Conservation (phyloP, 495 filamentous ascomycete genomes). For the Penicillium paxilli region DNA sequence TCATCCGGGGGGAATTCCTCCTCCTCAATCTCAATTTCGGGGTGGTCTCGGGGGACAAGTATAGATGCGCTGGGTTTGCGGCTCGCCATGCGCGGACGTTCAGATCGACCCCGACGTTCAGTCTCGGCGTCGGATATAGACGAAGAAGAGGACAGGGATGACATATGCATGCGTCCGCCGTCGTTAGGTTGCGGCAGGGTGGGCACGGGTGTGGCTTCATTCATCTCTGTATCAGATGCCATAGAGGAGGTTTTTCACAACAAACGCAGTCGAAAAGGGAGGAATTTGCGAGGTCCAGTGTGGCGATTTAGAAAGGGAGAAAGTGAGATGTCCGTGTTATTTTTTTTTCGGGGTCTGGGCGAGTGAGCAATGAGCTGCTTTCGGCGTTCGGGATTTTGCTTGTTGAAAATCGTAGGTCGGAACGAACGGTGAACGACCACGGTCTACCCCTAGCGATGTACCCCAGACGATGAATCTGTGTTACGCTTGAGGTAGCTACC, state of each 20-base stretch:
- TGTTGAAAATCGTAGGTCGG: constrained; percentile 11
- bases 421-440: constrained; percentile 29
- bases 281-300: constrained; percentile 23
- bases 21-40: constrained; percentile 64
- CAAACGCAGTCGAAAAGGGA: constrained; percentile 11
- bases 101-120: constrained; percentile 43
- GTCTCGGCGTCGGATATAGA: constrained; percentile 50
- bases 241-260: constrained; percentile 31
- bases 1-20: constrained; percentile 79
- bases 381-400: constrained; percentile 4
- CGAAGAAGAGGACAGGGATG: constrained; percentile 45
- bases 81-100: constrained; percentile 56
- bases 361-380: not conserved
- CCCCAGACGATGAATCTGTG: constrained; percentile 44
- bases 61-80: constrained; percentile 79
- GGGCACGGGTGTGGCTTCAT: constrained; percentile 44
- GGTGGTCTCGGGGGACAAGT: constrained; percentile 73
- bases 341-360: not conserved
- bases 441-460: constrained; percentile 48
- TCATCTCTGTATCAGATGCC: constrained; percentile 42
- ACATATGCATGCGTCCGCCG: constrained; percentile 44
- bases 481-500: constrained; percentile 48
- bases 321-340: not conserved
- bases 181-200: constrained; percentile 46
- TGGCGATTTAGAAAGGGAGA: constrained; percentile 12